Percentiles rank a stretch among this genome's conserved stretches.
Evolutionary conservation across 2,329 filamentous ascomycete species (phyloP).

Genomic region (Penicillium olsonii): DNA sequence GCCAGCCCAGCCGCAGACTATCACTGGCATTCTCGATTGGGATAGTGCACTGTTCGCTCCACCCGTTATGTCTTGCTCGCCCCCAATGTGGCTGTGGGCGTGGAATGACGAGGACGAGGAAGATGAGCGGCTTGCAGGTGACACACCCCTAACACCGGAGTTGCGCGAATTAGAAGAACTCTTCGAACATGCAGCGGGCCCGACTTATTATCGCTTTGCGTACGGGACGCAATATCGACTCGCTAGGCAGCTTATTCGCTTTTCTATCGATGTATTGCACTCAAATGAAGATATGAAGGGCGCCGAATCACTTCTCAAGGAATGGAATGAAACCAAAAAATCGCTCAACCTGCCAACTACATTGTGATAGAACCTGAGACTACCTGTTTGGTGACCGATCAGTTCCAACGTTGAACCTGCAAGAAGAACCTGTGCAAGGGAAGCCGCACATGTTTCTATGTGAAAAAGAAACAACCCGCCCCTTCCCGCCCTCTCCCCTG

Average conservation of each 20-base stretch:
- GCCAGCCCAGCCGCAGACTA: background rate
- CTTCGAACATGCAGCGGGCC: background rate
- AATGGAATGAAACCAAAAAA: too few species aligned
- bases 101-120: background rate
- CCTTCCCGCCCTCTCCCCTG: too few species aligned
- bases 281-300: background rate
- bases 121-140: background rate
- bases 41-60: background rate
- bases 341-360: too few species aligned
- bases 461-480: too few species aligned
- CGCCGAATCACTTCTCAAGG: too few species aligned
- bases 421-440: too few species aligned
- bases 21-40: background rate
- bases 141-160: background rate
- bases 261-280: background rate
- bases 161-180: background rate
- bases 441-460: too few species aligned
- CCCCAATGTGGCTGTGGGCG: background rate
- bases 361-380: too few species aligned
- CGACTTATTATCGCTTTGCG: background rate
- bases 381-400: too few species aligned
- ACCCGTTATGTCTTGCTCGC: background rate
- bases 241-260: background rate
- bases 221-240: background rate
- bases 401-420: too few species aligned